Base-by-base conservation (phyloP, 75 land plant species). In the Selaginella tamariscina region DNA sequence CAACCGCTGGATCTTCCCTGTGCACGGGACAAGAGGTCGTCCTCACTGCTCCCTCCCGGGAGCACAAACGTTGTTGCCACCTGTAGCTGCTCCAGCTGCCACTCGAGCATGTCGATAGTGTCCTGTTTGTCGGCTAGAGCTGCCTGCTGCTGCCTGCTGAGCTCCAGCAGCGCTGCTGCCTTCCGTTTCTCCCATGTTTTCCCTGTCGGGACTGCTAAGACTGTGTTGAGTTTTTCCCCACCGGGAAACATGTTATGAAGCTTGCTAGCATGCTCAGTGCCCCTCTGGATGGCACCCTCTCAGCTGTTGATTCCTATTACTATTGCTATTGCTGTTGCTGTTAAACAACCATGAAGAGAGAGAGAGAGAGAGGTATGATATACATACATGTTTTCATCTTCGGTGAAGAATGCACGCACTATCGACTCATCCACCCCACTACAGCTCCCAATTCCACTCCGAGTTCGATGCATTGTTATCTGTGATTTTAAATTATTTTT, bases 71-170 rank as follows among this genome's bases (percentile, higher is more conserved):
- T 39, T n/a, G n/a, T n/a, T 5, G 49, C 49, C 49, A 39, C 30
- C 75, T 71, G 67, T 2, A 76, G 33, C 24, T 76, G 75, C 70
- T 72, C 69, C 1, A 76, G 74, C 70, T 76, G 76, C 75, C 78
- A 72, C 56, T 76, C 78, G 1, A 76, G 75, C 64, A 76, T 31
- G 49, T 71, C 78, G 24, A 76, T 76, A 0, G 78, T 67, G 29
- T 76, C 78, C 75, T 76, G 75, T 15, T 76, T 76, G 32, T 71
- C 68, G 0, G 68, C 75, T 1, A 76, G 69, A 29, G 76, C 78
- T 15, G 62, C 33, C 56, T 76, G 78, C 55, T 76, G 78, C 65
- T 67, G 64, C 68, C 67, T 71, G 24, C 74, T 76, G n/a, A 76
- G 63, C 31, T 76, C 78, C 11, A 76, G 69, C 18, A 76, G 64